Conservation (phyloP, 352 stramenopile genomes). For the Elongisporangium undulatum region DNA sequence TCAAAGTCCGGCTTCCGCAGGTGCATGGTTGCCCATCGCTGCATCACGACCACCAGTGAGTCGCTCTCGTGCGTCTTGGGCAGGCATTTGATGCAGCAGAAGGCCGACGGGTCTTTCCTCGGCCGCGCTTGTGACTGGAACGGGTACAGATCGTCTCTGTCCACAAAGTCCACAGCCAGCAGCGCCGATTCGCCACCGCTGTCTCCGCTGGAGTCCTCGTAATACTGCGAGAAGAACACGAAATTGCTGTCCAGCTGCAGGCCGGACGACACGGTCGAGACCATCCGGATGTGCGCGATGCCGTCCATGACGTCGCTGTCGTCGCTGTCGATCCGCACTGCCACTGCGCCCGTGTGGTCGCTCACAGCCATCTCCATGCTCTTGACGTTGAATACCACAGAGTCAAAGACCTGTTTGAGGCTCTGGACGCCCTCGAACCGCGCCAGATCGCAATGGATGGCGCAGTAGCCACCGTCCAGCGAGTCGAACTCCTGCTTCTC, state of each 20-base stretch:
- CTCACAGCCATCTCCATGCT: constrained; percentile 40
- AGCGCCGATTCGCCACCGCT: constrained; percentile 11
- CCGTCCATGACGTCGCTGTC: constrained; percentile 21
- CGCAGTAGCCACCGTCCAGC: neutral
- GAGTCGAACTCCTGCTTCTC: neutral
- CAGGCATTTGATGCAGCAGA: neutral
- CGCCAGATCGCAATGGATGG: neutral
- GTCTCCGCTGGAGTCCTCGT: constrained; percentile 6
- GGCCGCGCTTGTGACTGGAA: constrained; percentile 19
- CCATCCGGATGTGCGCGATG: constrained; percentile 25
- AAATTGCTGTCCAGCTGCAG: constrained; percentile 31
- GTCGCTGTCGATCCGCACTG: constrained; percentile 22
- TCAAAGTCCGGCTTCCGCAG: constrained; percentile 17
- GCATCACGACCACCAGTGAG: constrained; percentile 26
- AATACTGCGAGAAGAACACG: constrained; percentile 29
- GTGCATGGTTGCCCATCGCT: constrained; percentile 23
- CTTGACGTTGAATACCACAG: constrained; percentile 23
- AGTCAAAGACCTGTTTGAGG: constrained; percentile 33
- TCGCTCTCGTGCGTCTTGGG: constrained; percentile 6
- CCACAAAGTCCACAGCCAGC: constrained; percentile 30
- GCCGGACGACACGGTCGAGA: constrained; percentile 23
- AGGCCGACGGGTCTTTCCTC: constrained; percentile 15
- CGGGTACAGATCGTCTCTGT: constrained; percentile 28
- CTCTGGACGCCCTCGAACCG: constrained; percentile 16
- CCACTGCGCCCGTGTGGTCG: constrained; percentile 29